phyloP scores from a whole-genome alignment of 306 rosid species.

The Benincasa hispida region DNA sequence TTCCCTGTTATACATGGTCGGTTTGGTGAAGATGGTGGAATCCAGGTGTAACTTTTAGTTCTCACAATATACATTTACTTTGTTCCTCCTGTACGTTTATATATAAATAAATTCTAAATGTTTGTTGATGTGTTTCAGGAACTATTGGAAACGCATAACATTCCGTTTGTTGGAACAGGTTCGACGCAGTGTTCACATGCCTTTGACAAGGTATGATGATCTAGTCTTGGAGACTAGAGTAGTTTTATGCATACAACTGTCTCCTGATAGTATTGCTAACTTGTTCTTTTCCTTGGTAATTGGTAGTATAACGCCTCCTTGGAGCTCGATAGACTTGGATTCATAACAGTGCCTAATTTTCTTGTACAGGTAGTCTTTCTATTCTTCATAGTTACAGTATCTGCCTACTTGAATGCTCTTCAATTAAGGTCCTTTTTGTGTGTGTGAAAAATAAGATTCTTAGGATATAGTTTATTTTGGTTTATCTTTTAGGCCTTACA shows the following conservation, averaged over 20 bases:
- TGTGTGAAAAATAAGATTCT: neutral
- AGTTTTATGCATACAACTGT: neutral
- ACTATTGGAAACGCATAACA: conserved; percentile 58
- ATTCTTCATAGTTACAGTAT: neutral
- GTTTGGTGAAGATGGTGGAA: conserved; percentile 93
- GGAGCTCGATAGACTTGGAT: conserved; percentile 65
- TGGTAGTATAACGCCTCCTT: conserved; percentile 75
- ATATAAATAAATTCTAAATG: neutral
- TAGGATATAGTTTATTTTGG: neutral
- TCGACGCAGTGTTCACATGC: conserved; percentile 73
- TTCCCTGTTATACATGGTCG: conserved; percentile 93
- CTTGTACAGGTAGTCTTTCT: conserved; percentile 47
- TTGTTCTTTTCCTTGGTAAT: conserved; percentile 11
- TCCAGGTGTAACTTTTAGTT: conserved; percentile 51
- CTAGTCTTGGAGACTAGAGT: neutral
- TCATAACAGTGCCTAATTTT: conserved; percentile 58
- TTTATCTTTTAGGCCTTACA: neutral
- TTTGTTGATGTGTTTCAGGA: conserved; percentile 36
- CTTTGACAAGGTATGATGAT: conserved; percentile 66
- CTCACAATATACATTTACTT: neutral
- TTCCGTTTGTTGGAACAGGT: conserved; percentile 94
- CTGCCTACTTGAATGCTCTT: neutral
- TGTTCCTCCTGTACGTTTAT: neutral
- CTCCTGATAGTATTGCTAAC: conserved; percentile 2
- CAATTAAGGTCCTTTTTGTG: neutral